These are phyloP conservation scores for Lactarius indigo DNA, from an alignment of 768 basidiomycete species.

Conservation along the genomic window DNA sequence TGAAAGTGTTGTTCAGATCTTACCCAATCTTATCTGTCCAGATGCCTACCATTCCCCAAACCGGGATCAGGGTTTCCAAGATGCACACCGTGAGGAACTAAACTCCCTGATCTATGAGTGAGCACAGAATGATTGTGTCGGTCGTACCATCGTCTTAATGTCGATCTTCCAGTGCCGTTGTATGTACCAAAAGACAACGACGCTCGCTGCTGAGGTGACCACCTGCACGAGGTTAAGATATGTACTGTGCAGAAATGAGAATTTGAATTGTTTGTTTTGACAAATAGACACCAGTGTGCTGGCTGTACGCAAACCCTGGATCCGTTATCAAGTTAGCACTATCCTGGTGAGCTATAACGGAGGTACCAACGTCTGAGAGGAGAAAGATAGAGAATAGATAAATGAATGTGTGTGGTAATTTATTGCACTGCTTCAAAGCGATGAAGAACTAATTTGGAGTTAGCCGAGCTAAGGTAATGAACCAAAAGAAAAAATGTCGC, in stretches of 20 bases:
- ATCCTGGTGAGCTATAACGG: not conserved
- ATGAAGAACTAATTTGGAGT: slow-evolving; percentile 59
- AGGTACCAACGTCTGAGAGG: slow-evolving; percentile 60
- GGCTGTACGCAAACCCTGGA: slow-evolving; percentile 75
- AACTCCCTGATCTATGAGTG: not conserved
- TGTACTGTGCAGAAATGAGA: slow-evolving; percentile 78
- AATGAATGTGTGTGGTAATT: slow-evolving; percentile 76
- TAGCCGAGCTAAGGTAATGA: not conserved
- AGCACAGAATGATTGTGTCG: not conserved
- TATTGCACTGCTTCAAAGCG: slow-evolving; percentile 68
- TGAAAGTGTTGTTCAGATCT: slow-evolving; percentile 23
- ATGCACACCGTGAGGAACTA: slow-evolving; percentile 78
- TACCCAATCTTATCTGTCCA: slow-evolving; percentile 76
- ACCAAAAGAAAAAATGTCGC: not conserved
- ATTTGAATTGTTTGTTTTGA: slow-evolving; percentile 76
- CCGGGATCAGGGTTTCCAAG: slow-evolving; percentile 70
- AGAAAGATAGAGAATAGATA: slow-evolving; percentile 77
- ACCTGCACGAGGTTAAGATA: slow-evolving; percentile 77
- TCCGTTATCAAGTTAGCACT: not conserved
- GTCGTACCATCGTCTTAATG: slow-evolving; percentile 68
- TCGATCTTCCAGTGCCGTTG: slow-evolving; percentile 74
- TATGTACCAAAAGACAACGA: slow-evolving; percentile 79
- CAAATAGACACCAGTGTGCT: slow-evolving; percentile 71
- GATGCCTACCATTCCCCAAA: slow-evolving; percentile 86
- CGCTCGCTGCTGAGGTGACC: slow-evolving; percentile 65